A percentile compares a stretch with the other conserved stretches of the same genome.
phyloP scores from a whole-genome alignment of 1,139 yeast species.

The Suhomyces yuchorum region DNA sequence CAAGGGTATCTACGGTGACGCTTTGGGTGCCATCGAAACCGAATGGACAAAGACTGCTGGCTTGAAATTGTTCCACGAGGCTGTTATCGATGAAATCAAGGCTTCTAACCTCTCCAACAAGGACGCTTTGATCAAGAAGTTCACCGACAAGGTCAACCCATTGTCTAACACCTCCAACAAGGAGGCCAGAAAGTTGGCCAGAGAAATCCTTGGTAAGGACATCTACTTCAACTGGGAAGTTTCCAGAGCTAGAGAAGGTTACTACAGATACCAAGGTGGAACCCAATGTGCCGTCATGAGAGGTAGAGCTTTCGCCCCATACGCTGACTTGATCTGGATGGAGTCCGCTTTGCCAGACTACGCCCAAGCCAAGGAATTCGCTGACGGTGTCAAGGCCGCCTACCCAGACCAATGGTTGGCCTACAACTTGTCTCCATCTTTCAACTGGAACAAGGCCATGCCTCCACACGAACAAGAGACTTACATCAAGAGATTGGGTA shows the following conservation, averaged over 20 bases:
- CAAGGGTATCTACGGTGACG: conserved; percentile 70
- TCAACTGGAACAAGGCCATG: conserved; percentile 98
- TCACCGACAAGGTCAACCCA: conserved; percentile 72
- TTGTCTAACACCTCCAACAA: conserved; percentile 72
- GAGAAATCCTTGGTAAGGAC: conserved; percentile 77
- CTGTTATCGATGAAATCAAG: conserved; percentile 82
- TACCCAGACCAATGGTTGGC: conserved; percentile 95
- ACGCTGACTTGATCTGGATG: conserved; percentile 98
- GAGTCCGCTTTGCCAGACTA: conserved; percentile 95
- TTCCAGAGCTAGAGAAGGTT: conserved; percentile 96
- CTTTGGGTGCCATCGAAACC: conserved; percentile 71
- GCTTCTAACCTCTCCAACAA: conserved; percentile 63
- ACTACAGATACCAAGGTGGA: conserved; percentile 95
- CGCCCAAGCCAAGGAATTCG: conserved; percentile 91
- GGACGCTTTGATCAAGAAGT: conserved; percentile 62
- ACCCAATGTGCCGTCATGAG: conserved; percentile 97
- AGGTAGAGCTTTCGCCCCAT: conserved; percentile 94
- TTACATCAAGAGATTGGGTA: conserved; percentile 82
- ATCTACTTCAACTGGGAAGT: conserved; percentile 94
- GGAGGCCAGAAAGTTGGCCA: conserved; percentile 81
- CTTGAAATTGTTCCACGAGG: conserved; percentile 86
- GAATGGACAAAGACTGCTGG: conserved; percentile 87
- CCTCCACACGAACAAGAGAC: conserved; percentile 83
- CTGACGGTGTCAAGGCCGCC: conserved; percentile 80
- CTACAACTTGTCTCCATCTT: conserved; percentile 93